These are phyloP conservation scores for Colletotrichum liriopes DNA, from an alignment of 2,329 filamentous ascomycete genomes.

Conservation along the genomic window DNA sequence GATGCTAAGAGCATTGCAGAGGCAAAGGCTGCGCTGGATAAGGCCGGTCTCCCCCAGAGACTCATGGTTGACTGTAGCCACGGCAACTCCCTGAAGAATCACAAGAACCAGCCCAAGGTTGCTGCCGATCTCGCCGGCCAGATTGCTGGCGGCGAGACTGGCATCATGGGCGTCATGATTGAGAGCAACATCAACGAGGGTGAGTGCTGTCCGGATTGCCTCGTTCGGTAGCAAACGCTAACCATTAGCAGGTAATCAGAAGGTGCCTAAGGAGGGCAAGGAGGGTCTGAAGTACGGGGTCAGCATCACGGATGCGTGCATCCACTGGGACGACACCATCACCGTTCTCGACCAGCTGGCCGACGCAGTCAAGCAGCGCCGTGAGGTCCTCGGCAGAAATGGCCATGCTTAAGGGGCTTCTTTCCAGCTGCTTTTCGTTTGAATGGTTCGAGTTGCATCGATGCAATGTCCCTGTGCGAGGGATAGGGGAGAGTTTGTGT, in stretches of 20 bases:
- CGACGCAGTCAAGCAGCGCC: constrained; percentile 82
- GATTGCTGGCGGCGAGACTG: constrained; percentile 85
- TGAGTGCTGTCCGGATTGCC: constrained; percentile 54
- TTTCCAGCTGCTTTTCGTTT: background rate
- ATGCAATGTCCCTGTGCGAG: background rate
- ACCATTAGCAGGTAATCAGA: constrained; percentile 80
- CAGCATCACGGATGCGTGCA: constrained; percentile 97
- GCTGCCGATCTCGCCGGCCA: constrained; percentile 86
- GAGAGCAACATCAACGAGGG: constrained; percentile 97
- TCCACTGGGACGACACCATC: constrained; percentile 93
- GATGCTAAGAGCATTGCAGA: constrained; percentile 87
- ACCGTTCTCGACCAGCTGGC: constrained; percentile 84
- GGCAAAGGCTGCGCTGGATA: constrained; percentile 83
- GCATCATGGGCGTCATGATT: constrained; percentile 98
- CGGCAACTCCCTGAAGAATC: constrained; percentile 95
- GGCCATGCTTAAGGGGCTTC: constrained; percentile 19
- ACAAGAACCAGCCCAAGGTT: constrained; percentile 97
- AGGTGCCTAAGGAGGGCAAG: constrained; percentile 90
- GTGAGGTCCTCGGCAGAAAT: constrained; percentile 58
- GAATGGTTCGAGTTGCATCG: background rate
- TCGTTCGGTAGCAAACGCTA: constrained; percentile 42
- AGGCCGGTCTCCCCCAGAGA: constrained; percentile 80
- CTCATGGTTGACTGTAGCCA: constrained; percentile 99
- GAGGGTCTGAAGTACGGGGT: constrained; percentile 91
- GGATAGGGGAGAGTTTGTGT: background rate